phyloP scores from a whole-genome alignment of 768 basidiomycete species.

The Mycena olivaceomarginata region DNA sequence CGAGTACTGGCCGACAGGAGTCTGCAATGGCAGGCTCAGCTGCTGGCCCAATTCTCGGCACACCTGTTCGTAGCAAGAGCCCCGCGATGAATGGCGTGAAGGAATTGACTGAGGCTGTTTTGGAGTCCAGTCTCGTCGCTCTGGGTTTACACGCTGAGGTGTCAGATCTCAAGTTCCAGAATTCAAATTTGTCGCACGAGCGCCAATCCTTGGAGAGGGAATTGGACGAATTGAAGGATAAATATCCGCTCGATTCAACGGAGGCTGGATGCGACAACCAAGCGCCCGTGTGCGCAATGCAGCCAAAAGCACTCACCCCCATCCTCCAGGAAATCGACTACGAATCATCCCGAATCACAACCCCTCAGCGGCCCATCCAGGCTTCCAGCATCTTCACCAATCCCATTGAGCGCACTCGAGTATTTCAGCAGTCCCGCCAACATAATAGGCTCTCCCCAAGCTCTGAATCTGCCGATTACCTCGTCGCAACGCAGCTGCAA shows the following conservation, averaged over 20 bases:
- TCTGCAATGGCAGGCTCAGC: conserved; percentile 80
- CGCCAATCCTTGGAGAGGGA: conserved; percentile 52
- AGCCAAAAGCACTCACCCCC: conserved; percentile 1
- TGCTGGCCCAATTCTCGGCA: conserved; percentile 76
- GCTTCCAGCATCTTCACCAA: conserved; percentile 8
- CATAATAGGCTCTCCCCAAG: conserved; percentile 30
- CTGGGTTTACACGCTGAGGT: conserved; percentile 65
- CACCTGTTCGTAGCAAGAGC: conserved; percentile 68
- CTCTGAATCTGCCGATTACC: conserved; percentile 23
- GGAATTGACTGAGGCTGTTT: conserved; percentile 57
- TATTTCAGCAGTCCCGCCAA: conserved; percentile 41
- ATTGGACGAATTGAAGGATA: conserved; percentile 41
- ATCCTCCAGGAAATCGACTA: not conserved
- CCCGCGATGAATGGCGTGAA: conserved; percentile 39
- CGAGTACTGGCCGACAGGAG: conserved; percentile 61
- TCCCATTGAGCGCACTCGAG: conserved; percentile 34
- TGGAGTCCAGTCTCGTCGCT: conserved; percentile 71
- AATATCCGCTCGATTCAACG: conserved; percentile 27
- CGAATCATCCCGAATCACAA: conserved; percentile 8
- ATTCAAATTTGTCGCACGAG: conserved; percentile 48
- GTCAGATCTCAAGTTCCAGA: conserved; percentile 58
- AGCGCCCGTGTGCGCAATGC: conserved; percentile 9
- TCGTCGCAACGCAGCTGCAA: conserved; percentile 36
- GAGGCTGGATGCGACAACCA: conserved; percentile 2
- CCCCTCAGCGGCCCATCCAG: conserved; percentile 22